Base-by-base conservation (phyloP, 495 filamentous ascomycete genomes). In the Coniosporium apollinis region DNA sequence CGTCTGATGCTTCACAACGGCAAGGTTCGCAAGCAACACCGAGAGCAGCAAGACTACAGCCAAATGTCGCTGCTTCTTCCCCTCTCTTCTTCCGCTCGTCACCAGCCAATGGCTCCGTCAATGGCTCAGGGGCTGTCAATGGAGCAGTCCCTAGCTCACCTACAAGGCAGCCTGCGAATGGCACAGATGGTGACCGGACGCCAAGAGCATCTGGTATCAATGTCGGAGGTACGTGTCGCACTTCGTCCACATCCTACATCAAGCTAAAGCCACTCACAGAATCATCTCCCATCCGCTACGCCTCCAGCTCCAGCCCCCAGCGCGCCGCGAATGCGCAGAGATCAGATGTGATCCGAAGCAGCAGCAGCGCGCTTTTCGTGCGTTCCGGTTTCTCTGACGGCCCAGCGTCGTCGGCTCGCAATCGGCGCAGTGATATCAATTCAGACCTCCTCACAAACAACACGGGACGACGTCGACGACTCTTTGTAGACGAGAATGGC, bases 231-330 rank as follows among this genome's bases (percentile, higher is more conserved):
- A 64, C 50, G 64, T 36, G 13, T 16, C 5, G 30, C 33, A 14
- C 25, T 24, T 17, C 29, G 3, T 4, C n/a, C 24, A 3, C 19
- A 33, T 36, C 17, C 45, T 56, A 40, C 13, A 13, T 26, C 24
- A 7, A 26, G 13, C 24, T 26, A 57, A 35, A 5, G 22, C 21
- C 36, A 6, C 3, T 28, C 16, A 33, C 36, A 91, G 85, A 85
- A 44, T 94, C 85, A 0, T 94, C 85, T 5, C 85, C 85, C 1
- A 82, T 94, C 45, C 75, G 75, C 43, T 94, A 92, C 47, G 77
- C 76, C 19, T 69, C 85, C 30, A 91, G 81, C 51, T 89, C 85
- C 21, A 89, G 82, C 51, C 82, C 83, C 2, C 71, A 70, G 14
- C 69, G 72, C 37, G 50, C 49, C 14, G 17, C 39, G 17, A 39